These are phyloP conservation scores for Fagus crenata DNA, from an alignment of 306 rosid species.

Conservation along the genomic window DNA sequence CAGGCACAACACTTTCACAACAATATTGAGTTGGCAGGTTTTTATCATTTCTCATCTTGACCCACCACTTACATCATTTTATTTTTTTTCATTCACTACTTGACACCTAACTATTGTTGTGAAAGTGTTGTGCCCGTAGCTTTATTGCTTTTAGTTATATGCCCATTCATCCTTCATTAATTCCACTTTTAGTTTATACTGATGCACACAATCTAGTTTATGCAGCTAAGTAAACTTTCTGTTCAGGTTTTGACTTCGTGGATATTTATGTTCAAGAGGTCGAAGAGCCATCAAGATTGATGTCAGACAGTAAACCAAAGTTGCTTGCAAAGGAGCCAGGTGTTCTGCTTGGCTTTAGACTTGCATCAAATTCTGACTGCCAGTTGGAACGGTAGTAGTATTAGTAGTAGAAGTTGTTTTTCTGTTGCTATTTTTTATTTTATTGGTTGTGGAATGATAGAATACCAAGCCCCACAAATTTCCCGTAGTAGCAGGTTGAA, in stretches of 20 bases:
- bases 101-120: too few relatives aligned
- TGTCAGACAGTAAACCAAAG: slow-evolving; percentile 51
- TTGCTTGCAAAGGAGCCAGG: slow-evolving; percentile 47
- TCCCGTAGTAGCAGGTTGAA: background rate
- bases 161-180: background rate
- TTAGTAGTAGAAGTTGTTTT: slow-evolving; percentile 16
- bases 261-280: slow-evolving; percentile 73
- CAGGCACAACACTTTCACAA: too few relatives aligned
- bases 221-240: slow-evolving; percentile 13
- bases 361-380: slow-evolving; percentile 73
- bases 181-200: background rate
- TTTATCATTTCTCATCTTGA: too few relatives aligned
- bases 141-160: background rate
- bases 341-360: slow-evolving; percentile 74
- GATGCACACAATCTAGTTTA: slow-evolving; percentile 18
- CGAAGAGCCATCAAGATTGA: slow-evolving; percentile 67
- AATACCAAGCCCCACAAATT: background rate
- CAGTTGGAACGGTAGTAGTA: slow-evolving; percentile 67
- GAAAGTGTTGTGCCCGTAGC: too few relatives aligned
- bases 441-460: background rate
- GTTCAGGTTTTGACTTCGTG: slow-evolving; percentile 70
- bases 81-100: too few relatives aligned
- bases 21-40: too few relatives aligned
- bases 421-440: background rate
- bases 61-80: too few relatives aligned